Evolutionary conservation across 768 basidiomycete species (phyloP).

Genomic region (Pholiota microspora): DNA sequence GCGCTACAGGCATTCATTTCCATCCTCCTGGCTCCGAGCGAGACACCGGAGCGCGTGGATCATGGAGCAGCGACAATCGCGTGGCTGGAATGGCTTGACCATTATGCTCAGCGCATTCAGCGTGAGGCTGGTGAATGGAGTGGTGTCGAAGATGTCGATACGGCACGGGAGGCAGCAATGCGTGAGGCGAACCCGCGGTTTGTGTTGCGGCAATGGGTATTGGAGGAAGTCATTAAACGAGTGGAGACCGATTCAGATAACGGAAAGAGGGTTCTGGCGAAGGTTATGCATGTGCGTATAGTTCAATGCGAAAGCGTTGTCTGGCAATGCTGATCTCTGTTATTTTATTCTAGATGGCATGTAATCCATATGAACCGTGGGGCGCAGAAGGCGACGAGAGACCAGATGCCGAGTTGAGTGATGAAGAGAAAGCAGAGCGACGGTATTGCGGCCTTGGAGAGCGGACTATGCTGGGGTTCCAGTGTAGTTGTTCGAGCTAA

Average conservation of each 20-base stretch:
- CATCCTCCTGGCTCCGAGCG: constrained; percentile 43
- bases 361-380: constrained; percentile 82
- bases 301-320: not conserved
- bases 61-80: constrained; percentile 43
- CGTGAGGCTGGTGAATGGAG: constrained; percentile 50
- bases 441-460: constrained; percentile 79
- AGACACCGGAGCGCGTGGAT: constrained; percentile 45
- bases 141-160: constrained; percentile 37
- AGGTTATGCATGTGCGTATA: constrained; percentile 73
- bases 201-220: constrained; percentile 90
- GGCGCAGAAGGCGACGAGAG: constrained; percentile 65
- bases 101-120: constrained; percentile 58
- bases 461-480: constrained; percentile 78
- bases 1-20: constrained; percentile 41
- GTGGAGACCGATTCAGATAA: constrained; percentile 64
- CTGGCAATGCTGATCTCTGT: not conserved
- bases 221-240: constrained; percentile 86
- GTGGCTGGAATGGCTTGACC: constrained; percentile 63
- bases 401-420: constrained; percentile 44
- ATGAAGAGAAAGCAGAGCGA: constrained; percentile 67
- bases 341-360: constrained; percentile 67
- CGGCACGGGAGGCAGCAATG: constrained; percentile 47
- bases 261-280: constrained; percentile 69
- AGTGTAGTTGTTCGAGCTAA: constrained; percentile 90
- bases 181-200: constrained; percentile 82